Base-by-base conservation (phyloP, 2,329 filamentous ascomycete species). In the Sphaerulina populicola region DNA sequence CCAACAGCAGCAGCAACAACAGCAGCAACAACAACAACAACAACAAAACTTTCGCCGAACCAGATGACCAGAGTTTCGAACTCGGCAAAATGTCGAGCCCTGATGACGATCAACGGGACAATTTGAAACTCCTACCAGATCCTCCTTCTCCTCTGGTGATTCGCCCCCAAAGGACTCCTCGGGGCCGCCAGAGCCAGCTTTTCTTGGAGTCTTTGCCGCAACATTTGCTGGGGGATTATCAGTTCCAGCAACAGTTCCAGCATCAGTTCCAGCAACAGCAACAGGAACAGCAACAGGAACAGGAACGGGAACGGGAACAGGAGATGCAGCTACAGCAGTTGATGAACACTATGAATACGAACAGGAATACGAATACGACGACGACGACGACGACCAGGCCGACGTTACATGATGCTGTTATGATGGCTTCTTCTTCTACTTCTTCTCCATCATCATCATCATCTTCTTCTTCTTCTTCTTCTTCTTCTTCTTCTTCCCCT, bases 21-120 rank as follows among this genome's bases (percentile, higher is more conserved):
- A n/a, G n/a, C n/a, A n/a, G n/a, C n/a, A n/a, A n/a, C n/a, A n/a
- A n/a, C n/a, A n/a, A n/a, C n/a, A n/a, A n/a, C 4, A 23, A 27
- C 23, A 27, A 27, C 5, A 27, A 27, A 18, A 18, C 18, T 18
- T 18, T 18, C 2, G 18, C 18, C 18, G 18, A 18, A 3, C 2
- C 18, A 2, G 4, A 18, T 18, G 2, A 18, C 33, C 7, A 9
- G 38, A 10, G 14, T 35, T 5, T 37, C 36, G 12, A 39, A 40
- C 10, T 52, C 55, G 14, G 49, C 48, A 33, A 33, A 9, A 18
- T 42, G 50, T 14, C 55, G 52, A 8, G 29, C 14, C 30, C 21
- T 45, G 18, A 18, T 2, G 18, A 18, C 18, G 18, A 18, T 18
- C 2, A 18, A 18, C 18, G 18, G 18, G 2, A 18, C 4, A 18